Evolutionary conservation across 208 protist species (phyloP), one percentile per base, ranked within the genome.

Genomic region (Tritrichomonas foetus): DNA sequence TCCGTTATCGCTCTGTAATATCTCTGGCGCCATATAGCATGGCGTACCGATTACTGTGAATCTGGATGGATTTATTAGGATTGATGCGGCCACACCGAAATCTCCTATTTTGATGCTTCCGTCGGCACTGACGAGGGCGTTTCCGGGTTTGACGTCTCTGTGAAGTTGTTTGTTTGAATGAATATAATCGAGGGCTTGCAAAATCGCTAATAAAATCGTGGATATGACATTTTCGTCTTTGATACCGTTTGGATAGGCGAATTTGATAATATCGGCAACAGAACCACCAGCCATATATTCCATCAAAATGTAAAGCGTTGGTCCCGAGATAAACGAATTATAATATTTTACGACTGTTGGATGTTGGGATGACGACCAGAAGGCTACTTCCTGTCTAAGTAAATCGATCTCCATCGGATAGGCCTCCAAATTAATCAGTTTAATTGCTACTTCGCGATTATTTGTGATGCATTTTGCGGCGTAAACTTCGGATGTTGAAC

Each of bases 21-120:
- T 94, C 74, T 96, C 95, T 66, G 95, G 95, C 8, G 95, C 95
- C 95, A 96, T 96, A 94, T 95, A 96, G 72, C 94, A 96, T 30
- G 95, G 95, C 36, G 95, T 96, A 27, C 95, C 95, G 44, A 95
- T 94, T 44, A 96, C 93, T 50, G 95, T 96, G 41, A 94, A 94
- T 0, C 95, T 44, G 8, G 1, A 64, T 33, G 89, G 30, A 33
- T 49, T 49, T 20, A 72, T 61, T n/a, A 94, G 27, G 25, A 94
- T 36, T 39, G 33, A 25, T 11, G 47, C 84, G 44, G 80, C 22
- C 0, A 96, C 95, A 82, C 95, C 95, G 66, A 96, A 96, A 93
- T 96, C 95, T 30, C 94, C 95, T 14, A 96, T 75, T 69, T 96
- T 95, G 30, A 96, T 74, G 50, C 8, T 11, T 27, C 95, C 95